phyloP scores from a whole-genome alignment of 768 basidiomycete genomes.

The Royoungia palumana region DNA sequence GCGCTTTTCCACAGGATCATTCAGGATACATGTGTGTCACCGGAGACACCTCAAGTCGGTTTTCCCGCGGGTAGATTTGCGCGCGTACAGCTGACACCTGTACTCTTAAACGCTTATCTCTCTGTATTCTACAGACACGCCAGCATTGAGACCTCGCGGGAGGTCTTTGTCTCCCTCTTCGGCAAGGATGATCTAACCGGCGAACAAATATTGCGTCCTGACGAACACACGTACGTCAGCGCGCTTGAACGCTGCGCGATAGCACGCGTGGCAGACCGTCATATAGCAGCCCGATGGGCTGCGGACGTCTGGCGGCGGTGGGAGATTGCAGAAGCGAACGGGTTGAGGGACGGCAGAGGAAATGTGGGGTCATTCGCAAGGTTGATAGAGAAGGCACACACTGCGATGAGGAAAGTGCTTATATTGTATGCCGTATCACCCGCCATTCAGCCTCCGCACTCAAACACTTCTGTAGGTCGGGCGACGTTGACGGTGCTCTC shows the following conservation, averaged over 20 bases:
- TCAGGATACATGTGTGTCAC: constrained; percentile 33
- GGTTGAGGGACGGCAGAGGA: constrained; percentile 26
- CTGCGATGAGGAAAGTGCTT: constrained; percentile 62
- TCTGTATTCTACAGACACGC: constrained; percentile 67
- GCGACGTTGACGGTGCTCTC: constrained; percentile 51
- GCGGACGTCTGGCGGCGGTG: constrained; percentile 68
- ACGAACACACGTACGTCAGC: constrained; percentile 57
- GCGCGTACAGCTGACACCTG: constrained; percentile 53
- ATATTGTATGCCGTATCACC: constrained; percentile 48
- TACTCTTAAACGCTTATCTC: constrained; percentile 77
- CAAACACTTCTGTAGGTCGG: constrained; percentile 36
- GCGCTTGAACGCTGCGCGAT: constrained; percentile 64
- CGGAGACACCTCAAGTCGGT: not conserved
- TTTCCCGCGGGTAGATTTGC: constrained; percentile 44
- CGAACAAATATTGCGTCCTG: constrained; percentile 35
- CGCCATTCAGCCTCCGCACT: not conserved
- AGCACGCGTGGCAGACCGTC: constrained; percentile 43
- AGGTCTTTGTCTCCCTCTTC: constrained; percentile 52
- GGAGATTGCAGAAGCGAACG: constrained; percentile 43
- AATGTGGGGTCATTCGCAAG: constrained; percentile 35
- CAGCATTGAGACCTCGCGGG: constrained; percentile 45
- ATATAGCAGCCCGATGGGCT: constrained; percentile 48
- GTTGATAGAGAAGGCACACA: constrained; percentile 64
- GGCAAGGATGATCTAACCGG: constrained; percentile 24
- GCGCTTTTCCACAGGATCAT: constrained; percentile 64